Evolutionary conservation across 176 grass and related monocot genomes (phyloP).

Genomic region (Poa pratensis): DNA sequence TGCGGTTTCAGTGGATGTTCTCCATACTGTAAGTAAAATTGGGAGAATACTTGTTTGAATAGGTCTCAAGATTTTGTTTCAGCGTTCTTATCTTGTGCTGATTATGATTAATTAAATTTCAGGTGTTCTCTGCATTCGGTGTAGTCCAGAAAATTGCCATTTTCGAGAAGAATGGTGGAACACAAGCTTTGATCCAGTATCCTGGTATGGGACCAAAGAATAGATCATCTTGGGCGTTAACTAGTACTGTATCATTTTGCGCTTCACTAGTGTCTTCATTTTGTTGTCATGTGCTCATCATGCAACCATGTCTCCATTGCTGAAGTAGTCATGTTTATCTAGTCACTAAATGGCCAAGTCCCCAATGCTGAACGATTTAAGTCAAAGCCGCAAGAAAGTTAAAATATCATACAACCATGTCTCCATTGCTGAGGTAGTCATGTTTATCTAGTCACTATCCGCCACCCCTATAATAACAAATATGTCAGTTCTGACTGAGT

Average conservation of each 20-base stretch:
- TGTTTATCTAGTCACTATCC: too few relatives aligned
- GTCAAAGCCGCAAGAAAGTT: background rate
- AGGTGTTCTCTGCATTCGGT: conserved; percentile 96
- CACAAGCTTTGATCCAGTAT: conserved; percentile 94
- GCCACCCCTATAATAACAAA: background rate
- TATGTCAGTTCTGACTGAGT: background rate
- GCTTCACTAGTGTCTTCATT: conserved; percentile 17
- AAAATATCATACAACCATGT: too few relatives aligned
- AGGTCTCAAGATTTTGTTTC: background rate
- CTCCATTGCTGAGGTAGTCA: too few relatives aligned
- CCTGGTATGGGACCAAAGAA: conserved; percentile 60
- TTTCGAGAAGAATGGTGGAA: conserved; percentile 94
- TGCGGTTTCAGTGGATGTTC: conserved; percentile 87
- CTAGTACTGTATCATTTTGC: conserved; percentile 4
- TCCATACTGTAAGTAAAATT: conserved; percentile 77
- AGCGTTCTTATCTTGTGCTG: background rate
- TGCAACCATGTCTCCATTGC: background rate
- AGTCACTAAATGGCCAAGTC: background rate
- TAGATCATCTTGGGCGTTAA: conserved; percentile 21
- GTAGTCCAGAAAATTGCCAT: conserved; percentile 97
- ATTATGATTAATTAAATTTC: conserved; percentile 46
- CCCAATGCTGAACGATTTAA: background rate
- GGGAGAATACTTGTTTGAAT: background rate
- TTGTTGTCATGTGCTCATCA: background rate
- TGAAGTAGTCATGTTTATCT: background rate